Base-by-base conservation (phyloP, 768 basidiomycete genomes). In the Calocybe gangraenosa region DNA sequence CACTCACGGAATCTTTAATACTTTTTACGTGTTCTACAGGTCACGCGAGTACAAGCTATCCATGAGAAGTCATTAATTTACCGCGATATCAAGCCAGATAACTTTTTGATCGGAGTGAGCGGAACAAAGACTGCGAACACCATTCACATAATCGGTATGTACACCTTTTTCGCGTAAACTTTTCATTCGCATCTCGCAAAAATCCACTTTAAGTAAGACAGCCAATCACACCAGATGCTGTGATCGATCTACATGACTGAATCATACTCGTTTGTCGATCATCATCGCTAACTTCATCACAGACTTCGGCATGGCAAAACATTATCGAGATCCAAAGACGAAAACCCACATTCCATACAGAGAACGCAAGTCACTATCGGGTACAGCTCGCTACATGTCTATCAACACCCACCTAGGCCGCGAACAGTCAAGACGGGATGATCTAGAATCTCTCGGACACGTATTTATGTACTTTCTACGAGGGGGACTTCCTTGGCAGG, bases 271-370 rank as follows among this genome's bases (percentile, higher is more conserved):
- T 37, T 9, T 11, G 25, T 28, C 25, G 25, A 28, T 11, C 6
- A 28, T 28, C 25, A 28, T 28, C 25, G 25, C 25, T 28, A 28
- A 28, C 25, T 6, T 35, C 42, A 17, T 37, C 34, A 9, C 35
- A 87, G 95, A 99, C 63, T 97, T 99, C 60, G 95, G 95, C 50
- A 98, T 98, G 96, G 95, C 95, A 40, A 99, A 99, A 67, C 93
- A 97, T 66, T 98, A 97, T 64, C 84, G 96, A 45, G 96, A 99
- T 66, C 95, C 95, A 0, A 97, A 95, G 70, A 92, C 92, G 14
- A 96, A 92, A 63, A 81, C 89, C 46, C 95, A 99, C 66, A 99
- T 99, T 50, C 95, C 96, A n/a, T 99, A 99, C 68, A 83, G 96
- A 55, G 95, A 99, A 64, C 83, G 96, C 58, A 99, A 98, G 74